Evolutionary conservation across 2,329 filamentous ascomycete species (phyloP), one percentile per base, ranked within the genome.

Genomic region (Pseudogymnoascus sp.): DNA sequence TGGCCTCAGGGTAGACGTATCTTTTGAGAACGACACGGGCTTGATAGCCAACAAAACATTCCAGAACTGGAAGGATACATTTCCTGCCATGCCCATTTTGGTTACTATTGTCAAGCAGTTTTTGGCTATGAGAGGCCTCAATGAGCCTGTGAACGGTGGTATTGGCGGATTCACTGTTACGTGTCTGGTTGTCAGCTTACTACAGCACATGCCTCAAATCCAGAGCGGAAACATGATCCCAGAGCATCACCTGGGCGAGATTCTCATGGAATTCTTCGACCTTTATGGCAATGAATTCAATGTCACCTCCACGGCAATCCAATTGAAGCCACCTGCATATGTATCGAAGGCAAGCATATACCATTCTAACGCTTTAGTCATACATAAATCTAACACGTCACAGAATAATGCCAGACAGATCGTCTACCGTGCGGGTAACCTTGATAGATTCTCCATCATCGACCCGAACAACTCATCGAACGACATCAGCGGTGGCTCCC

Each of bases 81-180:
- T 88, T 67, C 93, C 93, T 0, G 86, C 87, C 7, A 93, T 97
- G 90, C 89, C 91, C 0, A 84, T 90, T 41, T 79, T 99, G 23
- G 91, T 96, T 38, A 88, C 91, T 0, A 73, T 97, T 25, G 83
- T 99, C 76, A 99, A 99, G 77, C 95, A 99, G 68, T 93, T 96
- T 64, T 79, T 99, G 25, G 81, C 89, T 38, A 96, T 99, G 85
- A 86, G 92, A 65, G 90, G 88, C 0, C 80, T 97, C 61, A 97
- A 97, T 69, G 95, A 99, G 74, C 93, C 96, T 3, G 89, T 90
- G 41, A 90, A 87, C 65, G 95, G 95, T 62, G 95, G 95, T 2
- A 86, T 99, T 61, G 95, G 95, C 61, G 95, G 95, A 2, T 97
- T 97, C 72, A 91, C 92, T 1, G 89, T 96, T 66, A 97, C 93